Percentiles rank a stretch among this genome's conserved stretches.
Conservation (phyloP, 2,329 filamentous ascomycete genomes). For the Raffaelea ambrosiae region DNA sequence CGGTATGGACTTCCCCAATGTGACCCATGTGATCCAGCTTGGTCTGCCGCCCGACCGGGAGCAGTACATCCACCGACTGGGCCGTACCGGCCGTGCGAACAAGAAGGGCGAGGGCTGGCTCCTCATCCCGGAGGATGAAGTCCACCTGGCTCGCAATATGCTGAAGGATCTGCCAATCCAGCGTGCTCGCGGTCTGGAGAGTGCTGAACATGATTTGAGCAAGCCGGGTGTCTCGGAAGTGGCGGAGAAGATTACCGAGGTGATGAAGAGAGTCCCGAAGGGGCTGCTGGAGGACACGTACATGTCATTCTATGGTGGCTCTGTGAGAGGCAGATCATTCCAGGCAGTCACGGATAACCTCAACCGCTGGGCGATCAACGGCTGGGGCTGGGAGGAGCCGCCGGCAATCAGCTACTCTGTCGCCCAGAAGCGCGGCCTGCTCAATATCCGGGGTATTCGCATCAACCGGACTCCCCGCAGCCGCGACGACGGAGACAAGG, state of each 20-base stretch:
- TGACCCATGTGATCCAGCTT: slow-evolving; percentile 55
- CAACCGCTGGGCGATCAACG: slow-evolving; percentile 42
- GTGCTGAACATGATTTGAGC: slow-evolving; percentile 43
- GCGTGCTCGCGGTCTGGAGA: slow-evolving; percentile 40
- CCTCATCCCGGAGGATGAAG: slow-evolving; percentile 49
- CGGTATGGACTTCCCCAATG: slow-evolving; percentile 59
- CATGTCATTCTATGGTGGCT: slow-evolving; percentile 45
- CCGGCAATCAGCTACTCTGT: slow-evolving; percentile 26
- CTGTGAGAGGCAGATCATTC: slow-evolving; percentile 21
- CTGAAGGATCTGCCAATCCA: slow-evolving; percentile 54
- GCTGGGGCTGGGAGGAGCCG: slow-evolving; percentile 42
- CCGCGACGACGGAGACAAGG: neutral
- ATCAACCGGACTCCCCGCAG: neutral
- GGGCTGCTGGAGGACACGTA: slow-evolving; percentile 42
- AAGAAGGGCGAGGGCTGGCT: slow-evolving; percentile 66
- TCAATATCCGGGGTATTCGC: slow-evolving; percentile 5
- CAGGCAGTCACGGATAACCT: slow-evolving; percentile 36
- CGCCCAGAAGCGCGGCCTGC: slow-evolving; percentile 7
- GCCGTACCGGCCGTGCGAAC: slow-evolving; percentile 64
- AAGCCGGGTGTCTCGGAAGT: slow-evolving; percentile 36
- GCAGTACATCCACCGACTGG: slow-evolving; percentile 54
- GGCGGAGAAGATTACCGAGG: slow-evolving; percentile 33
- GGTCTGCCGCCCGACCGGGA: slow-evolving; percentile 44
- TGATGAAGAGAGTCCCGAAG: slow-evolving; percentile 32
- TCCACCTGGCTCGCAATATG: slow-evolving; percentile 34